Evolutionary conservation across 2,329 filamentous ascomycete species (phyloP).

Genomic region (Malbranchea zuffiana): DNA sequence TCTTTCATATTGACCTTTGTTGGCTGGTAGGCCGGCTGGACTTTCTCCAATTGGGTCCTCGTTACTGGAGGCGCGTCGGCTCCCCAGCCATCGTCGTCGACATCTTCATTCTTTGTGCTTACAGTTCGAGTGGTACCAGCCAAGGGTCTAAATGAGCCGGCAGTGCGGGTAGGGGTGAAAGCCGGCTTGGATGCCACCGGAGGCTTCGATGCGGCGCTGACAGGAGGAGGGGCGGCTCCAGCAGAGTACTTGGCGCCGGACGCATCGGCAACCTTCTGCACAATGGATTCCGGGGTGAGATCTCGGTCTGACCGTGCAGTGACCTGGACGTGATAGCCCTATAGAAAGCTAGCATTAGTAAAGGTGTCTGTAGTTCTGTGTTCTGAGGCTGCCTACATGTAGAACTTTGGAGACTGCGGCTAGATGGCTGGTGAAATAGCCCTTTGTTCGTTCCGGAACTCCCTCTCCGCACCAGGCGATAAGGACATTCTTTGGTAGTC

Average conservation of each 20-base stretch:
- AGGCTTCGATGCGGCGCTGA: slow-evolving; percentile 41
- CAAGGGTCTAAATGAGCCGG: slow-evolving; percentile 56
- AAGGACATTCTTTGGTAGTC: slow-evolving; percentile 80
- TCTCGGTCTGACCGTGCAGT: slow-evolving; percentile 87
- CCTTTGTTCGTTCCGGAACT: slow-evolving; percentile 95
- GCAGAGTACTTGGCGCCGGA: slow-evolving; percentile 89
- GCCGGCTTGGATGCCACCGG: slow-evolving; percentile 81
- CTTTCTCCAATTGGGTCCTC: slow-evolving; percentile 79
- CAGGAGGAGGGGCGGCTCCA: slow-evolving; percentile 47
- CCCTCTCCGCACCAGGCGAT: slow-evolving; percentile 97
- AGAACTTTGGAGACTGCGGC: slow-evolving; percentile 82
- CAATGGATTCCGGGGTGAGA: slow-evolving; percentile 73
- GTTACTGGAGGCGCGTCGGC: slow-evolving; percentile 84
- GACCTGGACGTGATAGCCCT: slow-evolving; percentile 94
- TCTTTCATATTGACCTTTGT: slow-evolving; percentile 91
- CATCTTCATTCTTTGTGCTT: slow-evolving; percentile 41
- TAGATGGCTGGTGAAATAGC: slow-evolving; percentile 93
- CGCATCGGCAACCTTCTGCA: slow-evolving; percentile 88
- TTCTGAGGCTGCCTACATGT: slow-evolving; percentile 45
- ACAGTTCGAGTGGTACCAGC: slow-evolving; percentile 46
- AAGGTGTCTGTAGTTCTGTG: not conserved
- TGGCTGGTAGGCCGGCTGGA: slow-evolving; percentile 83
- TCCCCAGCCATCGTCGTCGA: slow-evolving; percentile 87
- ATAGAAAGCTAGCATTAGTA: slow-evolving; percentile 12
- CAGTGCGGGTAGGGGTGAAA: slow-evolving; percentile 64